Conservation (phyloP, 2,329 filamentous ascomycete species). For the Aspergillus sojae region DNA sequence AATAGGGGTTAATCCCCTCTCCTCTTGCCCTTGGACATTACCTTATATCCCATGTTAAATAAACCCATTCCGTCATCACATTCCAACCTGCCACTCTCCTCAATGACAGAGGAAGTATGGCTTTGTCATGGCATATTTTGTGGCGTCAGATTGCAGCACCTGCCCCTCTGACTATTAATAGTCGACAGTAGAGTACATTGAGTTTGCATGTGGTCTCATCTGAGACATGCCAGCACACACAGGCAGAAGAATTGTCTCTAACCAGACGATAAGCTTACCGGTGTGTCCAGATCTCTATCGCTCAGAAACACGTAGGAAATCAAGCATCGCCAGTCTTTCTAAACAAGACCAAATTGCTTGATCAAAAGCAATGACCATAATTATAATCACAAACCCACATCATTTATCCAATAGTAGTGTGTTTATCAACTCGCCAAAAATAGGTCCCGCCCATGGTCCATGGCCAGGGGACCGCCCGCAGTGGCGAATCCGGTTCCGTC, state of each 20-base stretch:
- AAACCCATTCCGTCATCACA: neutral
- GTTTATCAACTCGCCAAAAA: neutral
- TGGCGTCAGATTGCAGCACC: neutral
- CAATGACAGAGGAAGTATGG: neutral
- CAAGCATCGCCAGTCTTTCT: neutral
- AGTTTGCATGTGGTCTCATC: neutral
- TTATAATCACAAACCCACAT: neutral
- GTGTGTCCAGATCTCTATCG: too few relatives aligned
- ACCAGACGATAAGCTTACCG: neutral
- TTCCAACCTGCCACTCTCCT: neutral
- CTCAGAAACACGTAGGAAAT: neutral
- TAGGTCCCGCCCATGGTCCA: neutral
- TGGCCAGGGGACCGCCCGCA: neutral
- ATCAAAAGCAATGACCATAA: neutral
- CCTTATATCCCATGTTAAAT: neutral
- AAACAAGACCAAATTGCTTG: neutral
- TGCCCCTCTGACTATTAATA: neutral
- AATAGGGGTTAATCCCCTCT: neutral
- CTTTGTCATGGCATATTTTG: neutral
- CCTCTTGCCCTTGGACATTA: neutral
- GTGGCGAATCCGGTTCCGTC: neutral
- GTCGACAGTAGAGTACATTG: neutral
- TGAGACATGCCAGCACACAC: slow-evolving; percentile 3
- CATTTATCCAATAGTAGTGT: neutral
- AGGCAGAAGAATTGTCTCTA: neutral